Evolutionary conservation across 768 basidiomycete species (phyloP), one percentile per base, ranked within the genome.

Genomic region (Suillus brevipes): DNA sequence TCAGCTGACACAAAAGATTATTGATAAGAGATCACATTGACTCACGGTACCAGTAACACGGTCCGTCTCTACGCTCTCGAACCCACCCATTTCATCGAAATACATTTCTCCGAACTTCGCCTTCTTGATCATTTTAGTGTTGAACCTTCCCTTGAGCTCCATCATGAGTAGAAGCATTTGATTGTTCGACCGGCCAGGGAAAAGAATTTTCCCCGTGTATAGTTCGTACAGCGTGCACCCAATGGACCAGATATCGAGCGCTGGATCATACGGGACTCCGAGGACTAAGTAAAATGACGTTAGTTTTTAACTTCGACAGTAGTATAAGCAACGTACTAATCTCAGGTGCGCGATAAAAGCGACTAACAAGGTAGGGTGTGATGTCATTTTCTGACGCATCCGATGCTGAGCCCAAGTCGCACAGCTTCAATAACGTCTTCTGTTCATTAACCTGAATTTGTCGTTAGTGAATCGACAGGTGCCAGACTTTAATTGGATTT

Each of bases 151-250:
- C 76, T 94, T 96, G 64, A 97, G 83, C 76, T 99, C 97, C 95
- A 98, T 98, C 92, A 98, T 97, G 64, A 93, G 87, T 63, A 95
- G 82, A 23, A 99, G 82, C 97, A 99, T 99, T 72, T 99, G 96
- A 73, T 97, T 97, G 78, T 99, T 99, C 20, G 93, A 93, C 45
- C 94, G 88, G 14, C 97, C 97, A 0, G 97, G 97, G 77, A 99
- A 94, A 47, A 99, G 87, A 63, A 99, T 99, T 81, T 97, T 98
- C 75, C 94, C 95, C 2, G 95, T 95, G 79, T 95, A 97, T 18
- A 96, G 81, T 72, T 96, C 94, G 73, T 94, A 97, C n/a, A 99
- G 82, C 8, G 97, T 99, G 78, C 97, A 99, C 2, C 95, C 97
- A 65, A 97, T 89, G 10, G 95, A 97, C 97, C 97, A 99, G 37